Base-by-base conservation (phyloP, 2,329 filamentous ascomycete species). In the Aspergillus ochraceoroseus region DNA sequence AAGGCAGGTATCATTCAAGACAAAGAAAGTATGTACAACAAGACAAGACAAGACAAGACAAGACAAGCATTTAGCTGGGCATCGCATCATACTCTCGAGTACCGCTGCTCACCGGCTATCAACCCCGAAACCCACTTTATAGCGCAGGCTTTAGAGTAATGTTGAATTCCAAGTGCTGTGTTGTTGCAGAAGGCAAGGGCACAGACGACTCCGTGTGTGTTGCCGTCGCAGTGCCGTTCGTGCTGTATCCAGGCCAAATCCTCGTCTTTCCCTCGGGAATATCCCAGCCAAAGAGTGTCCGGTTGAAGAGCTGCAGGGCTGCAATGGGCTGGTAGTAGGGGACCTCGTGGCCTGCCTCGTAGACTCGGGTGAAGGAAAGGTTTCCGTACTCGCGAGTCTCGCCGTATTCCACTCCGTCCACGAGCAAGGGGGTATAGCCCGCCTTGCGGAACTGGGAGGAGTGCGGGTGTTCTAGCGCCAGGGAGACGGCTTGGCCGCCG, bases 301-400 rank as follows among this genome's bases (percentile, higher is more conserved):
- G 73, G 18, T 76, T 72, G 53, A 83, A 83, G 26, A 82, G 64
- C 47, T 75, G 72, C 42, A 80, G 71, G 2, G 75, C 67, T 3
- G 77, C 78, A 54, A 76, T 67, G 8, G 79, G 79, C 62, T 82
- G 79, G 31, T 58, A 62, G 28, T 71, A 75, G 0, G 78, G 72
- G 1, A 80, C 74, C 36, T 78, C 73, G 53, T 85, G 81, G 1
- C 82, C 80, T 11, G 80, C 72, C 53, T 83, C 76, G 58, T 80
- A 84, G 32, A 85, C 71, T 5, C 81, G 73, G 38, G 76, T 77
- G 58, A 85, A 85, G 11, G 75, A 79, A 38, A 85, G 73, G 52
- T 89, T 89, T 7, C 83, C 85, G 53, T 79, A 85, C 61, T 92
- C 85, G 3, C 85, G 76, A 0, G 87, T 85, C 41, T 78, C 76